Base-by-base conservation (phyloP, 345 rosid genomes). In the Syzygium aromaticum region DNA sequence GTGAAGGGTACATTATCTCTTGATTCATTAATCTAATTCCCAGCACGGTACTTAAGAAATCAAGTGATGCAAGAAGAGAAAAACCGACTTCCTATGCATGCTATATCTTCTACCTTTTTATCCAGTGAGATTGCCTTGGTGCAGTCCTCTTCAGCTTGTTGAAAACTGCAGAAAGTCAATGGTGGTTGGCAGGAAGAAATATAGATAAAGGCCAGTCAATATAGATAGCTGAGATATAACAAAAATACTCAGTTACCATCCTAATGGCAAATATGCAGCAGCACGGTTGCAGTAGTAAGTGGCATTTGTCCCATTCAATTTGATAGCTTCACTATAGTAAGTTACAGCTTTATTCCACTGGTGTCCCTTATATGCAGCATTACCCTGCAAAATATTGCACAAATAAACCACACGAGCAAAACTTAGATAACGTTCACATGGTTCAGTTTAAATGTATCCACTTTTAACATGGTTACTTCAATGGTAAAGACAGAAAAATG, bases 111-210 rank as follows among this genome's bases (percentile, higher is more conserved):
- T 86, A 95, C 99, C 98, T 95, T 97, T 91, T 94, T 96, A 89
- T 97, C 98, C 56, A 97, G 95, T 77, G 91, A 94, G 54, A 97
- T 91, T 57, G 99, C 98, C 89, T 87, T 90, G 12, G 88, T 92
- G 92, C 98, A 95, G 89, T 97, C 99, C 88, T 94, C 95, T 91
- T 97, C 98, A 82, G 99, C 98, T 95, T 95, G 92, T 89, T 93
- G 94, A 88, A 95, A 97, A 91, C 99, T 97, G 94, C 91, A 92
- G 17, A 77, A 17, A 73, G 27, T 38, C 27, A 73, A 73, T 23
- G 11, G 49, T 27, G 53, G 46, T 52, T 84, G 73, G 80, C 63
- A 16, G 7, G 7, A 25, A 23, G 53, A 84, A 52, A 61, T 83
- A 63, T 8, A 49, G 40, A 59, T 52, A 84, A 61, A 49, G 27